phyloP scores from a whole-genome alignment of 306 rosid species.

The Corylus heterophylla region DNA sequence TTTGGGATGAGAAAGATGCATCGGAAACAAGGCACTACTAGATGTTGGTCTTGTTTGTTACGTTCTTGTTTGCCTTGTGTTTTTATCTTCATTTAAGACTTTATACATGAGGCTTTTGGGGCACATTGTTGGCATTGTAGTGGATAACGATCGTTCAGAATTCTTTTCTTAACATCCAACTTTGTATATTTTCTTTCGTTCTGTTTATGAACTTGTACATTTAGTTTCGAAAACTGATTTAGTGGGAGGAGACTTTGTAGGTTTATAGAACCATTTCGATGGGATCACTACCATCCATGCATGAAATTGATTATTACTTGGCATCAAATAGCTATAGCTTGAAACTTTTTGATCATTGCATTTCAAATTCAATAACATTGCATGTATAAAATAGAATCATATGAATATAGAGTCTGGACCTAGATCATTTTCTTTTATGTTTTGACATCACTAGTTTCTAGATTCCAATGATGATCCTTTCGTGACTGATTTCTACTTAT shows the following conservation, averaged over 20 bases:
- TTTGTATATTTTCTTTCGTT: not conserved
- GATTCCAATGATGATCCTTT: not conserved
- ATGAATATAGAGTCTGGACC: not conserved
- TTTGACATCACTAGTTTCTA: not conserved
- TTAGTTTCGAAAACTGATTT: not conserved
- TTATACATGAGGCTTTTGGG: not conserved
- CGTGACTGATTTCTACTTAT: not conserved
- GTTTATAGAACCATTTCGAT: not conserved
- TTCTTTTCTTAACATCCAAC: not conserved
- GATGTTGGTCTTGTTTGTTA: conserved; percentile 79
- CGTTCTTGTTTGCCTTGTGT: conserved; percentile 19
- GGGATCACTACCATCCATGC: not conserved
- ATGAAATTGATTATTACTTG: not conserved
- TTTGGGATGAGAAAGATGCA: conserved; percentile 60
- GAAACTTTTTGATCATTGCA: not conserved
- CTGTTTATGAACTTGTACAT: not conserved
- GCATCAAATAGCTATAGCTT: not conserved
- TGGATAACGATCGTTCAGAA: not conserved
- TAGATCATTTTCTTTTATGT: not conserved
- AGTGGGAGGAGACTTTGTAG: not conserved
- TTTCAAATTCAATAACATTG: not conserved
- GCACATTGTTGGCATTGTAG: not conserved
- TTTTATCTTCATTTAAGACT: conserved; percentile 2
- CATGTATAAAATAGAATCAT: not conserved
- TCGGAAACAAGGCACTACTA: conserved; percentile 79